These are phyloP conservation scores for Colletotrichum sp. DNA, from an alignment of 2,329 filamentous ascomycete genomes.

Conservation along the genomic window DNA sequence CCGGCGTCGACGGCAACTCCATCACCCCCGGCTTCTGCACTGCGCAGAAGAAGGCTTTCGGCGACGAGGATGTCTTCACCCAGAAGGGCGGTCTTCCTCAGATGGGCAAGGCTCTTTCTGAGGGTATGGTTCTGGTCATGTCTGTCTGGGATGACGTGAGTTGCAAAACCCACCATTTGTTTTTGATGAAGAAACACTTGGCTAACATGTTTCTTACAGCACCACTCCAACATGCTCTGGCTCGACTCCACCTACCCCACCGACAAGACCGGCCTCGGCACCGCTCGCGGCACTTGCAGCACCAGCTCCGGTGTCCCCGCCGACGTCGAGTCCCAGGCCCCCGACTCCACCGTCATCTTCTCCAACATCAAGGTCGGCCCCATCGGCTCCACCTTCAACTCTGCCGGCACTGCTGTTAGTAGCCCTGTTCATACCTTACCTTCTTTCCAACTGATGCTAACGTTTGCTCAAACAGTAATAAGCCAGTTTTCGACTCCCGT, in stretches of 20 bases:
- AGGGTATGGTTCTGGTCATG: conserved; percentile 54
- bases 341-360: conserved; percentile 58
- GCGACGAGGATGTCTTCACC: conserved; percentile 58
- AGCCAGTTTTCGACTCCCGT: background rate
- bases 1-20: conserved; percentile 44
- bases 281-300: conserved; percentile 59
- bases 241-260: conserved; percentile 71
- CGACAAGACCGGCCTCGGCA: conserved; percentile 48
- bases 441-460: background rate
- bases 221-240: conserved; percentile 75
- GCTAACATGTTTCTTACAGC: conserved; percentile 29
- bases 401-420: conserved; percentile 6
- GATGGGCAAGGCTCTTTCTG: conserved; percentile 55
- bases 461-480: background rate
- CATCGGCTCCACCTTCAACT: conserved; percentile 57
- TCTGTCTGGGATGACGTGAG: conserved; percentile 63
- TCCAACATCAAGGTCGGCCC: conserved; percentile 57
- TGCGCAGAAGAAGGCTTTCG: conserved; percentile 62
- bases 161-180: background rate
- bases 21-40: conserved; percentile 66
- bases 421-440: fast-evolving
- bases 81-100: conserved; percentile 60
- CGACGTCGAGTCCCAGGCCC: conserved; percentile 50
- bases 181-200: background rate
- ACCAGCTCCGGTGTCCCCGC: conserved; percentile 55